Evolutionary conservation across 352 stramenopile species (phyloP).

Genomic region (Phytophthora sojae): DNA sequence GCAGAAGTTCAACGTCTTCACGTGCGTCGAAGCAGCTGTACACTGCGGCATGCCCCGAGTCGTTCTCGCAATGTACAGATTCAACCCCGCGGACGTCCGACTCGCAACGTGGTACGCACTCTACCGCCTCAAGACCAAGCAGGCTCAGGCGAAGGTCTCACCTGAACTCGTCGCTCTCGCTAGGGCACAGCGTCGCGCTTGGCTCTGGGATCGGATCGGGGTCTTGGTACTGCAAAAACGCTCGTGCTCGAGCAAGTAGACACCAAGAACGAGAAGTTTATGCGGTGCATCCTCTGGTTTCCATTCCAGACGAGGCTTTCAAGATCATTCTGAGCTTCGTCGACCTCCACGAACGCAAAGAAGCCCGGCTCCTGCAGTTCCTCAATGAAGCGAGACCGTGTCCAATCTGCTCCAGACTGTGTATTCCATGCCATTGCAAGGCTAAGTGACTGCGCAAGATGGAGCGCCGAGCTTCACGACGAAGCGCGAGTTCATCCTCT

Average conservation of each 20-base stretch:
- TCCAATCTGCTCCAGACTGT: conserved; percentile 16
- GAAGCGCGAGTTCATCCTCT: background rate
- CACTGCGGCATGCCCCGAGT: conserved; percentile 9
- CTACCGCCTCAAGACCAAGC: conserved; percentile 11
- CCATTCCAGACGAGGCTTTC: conserved; percentile 25
- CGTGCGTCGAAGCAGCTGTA: conserved; percentile 32
- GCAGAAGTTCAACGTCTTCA: conserved; percentile 36
- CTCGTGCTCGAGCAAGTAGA: background rate
- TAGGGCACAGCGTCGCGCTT: conserved; percentile 12
- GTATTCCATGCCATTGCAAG: conserved; percentile 28
- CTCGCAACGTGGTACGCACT: conserved; percentile 32
- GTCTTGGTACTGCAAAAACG: conserved; percentile 6
- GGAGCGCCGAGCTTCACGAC: conserved; percentile 16
- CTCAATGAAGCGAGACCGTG: conserved; percentile 28
- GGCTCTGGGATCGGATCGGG: conserved; percentile 28
- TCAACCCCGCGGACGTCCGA: conserved; percentile 19
- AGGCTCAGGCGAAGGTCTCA: conserved; percentile 14
- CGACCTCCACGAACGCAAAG: conserved; percentile 20
- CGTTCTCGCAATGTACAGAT: conserved; percentile 22
- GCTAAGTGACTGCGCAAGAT: conserved; percentile 24
- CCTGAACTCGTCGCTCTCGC: conserved; percentile 16
- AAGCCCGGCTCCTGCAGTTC: conserved; percentile 21
- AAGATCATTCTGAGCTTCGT: conserved; percentile 29
- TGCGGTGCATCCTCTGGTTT: conserved; percentile 4
- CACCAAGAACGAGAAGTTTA: background rate